Percentiles rank a stretch among this genome's conserved stretches.
Conservation (phyloP, 2,329 filamentous ascomycete genomes). For the Alternaria burnsii region DNA sequence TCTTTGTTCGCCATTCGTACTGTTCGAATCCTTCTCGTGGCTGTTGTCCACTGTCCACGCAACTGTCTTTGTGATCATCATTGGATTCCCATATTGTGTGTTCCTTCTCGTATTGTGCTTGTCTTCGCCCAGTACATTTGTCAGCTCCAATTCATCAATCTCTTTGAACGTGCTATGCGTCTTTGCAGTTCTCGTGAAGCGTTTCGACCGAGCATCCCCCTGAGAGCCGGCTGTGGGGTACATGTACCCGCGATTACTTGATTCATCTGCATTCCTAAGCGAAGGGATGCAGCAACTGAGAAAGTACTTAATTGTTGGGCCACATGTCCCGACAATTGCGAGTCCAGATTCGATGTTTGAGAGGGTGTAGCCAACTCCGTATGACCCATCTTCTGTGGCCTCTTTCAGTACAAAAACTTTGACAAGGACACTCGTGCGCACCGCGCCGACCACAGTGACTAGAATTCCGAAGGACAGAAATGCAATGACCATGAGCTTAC, state of each 20-base stretch:
- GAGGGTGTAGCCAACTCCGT: slow-evolving; percentile 18
- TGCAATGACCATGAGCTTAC: slow-evolving; percentile 26
- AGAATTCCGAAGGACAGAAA: slow-evolving; percentile 29
- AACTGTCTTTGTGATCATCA: slow-evolving; percentile 15
- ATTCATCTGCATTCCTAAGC: slow-evolving; percentile 14
- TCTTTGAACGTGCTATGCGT: slow-evolving; percentile 1
- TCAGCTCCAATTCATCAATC: slow-evolving; percentile 6
- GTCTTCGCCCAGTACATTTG: background rate
- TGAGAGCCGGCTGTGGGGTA: slow-evolving; percentile 9
- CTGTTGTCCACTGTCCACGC: slow-evolving; percentile 7
- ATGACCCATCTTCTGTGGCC: slow-evolving; percentile 15
- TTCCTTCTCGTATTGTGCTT: background rate
- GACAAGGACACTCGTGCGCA: slow-evolving; percentile 21
- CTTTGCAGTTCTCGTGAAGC: slow-evolving; percentile 1
- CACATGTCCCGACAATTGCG: slow-evolving; percentile 27
- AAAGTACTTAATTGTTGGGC: slow-evolving; percentile 29
- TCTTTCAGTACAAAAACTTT: slow-evolving; percentile 18
- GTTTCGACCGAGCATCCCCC: slow-evolving; percentile 6
- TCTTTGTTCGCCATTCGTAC: background rate
- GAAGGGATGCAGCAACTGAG: slow-evolving; percentile 26
- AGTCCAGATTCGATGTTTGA: slow-evolving; percentile 33
- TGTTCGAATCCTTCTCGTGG: slow-evolving; percentile 1
- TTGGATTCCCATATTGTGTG: slow-evolving; percentile 1
- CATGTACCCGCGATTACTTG: slow-evolving; percentile 8
- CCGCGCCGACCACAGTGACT: slow-evolving; percentile 25